Conservation (phyloP, 805 yeast genomes). For the Wickerhamomyces sydowiorum region DNA sequence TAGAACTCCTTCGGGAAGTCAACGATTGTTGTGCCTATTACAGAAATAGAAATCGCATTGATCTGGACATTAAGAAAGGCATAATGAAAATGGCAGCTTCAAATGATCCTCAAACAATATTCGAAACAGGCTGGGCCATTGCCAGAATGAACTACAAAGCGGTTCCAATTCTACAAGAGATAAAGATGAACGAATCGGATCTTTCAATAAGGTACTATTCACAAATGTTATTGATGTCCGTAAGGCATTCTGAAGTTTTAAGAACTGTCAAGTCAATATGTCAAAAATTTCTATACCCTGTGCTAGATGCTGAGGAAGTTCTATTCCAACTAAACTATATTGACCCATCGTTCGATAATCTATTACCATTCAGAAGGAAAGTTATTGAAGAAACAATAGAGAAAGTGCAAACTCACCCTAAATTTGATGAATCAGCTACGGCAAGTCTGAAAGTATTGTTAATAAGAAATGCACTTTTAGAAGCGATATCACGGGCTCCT, state of each 20-base stretch:
- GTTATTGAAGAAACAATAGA: neutral
- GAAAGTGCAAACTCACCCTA: neutral
- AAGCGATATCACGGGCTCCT: neutral
- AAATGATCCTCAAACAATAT: neutral
- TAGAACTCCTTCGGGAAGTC: neutral
- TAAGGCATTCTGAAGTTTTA: neutral
- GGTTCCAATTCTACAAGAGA: neutral
- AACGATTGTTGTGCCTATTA: neutral
- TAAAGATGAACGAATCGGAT: neutral
- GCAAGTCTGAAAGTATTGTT: neutral
- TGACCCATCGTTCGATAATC: slow-evolving; percentile 1
- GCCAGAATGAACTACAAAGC: neutral
- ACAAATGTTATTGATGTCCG: neutral
- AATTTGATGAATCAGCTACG: neutral
- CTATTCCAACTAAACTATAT: neutral
- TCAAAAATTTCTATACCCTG: neutral
- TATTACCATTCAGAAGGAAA: neutral
- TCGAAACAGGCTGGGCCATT: neutral
- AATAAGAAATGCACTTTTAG: neutral
- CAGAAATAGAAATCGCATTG: neutral
- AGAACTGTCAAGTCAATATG: neutral
- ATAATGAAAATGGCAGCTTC: neutral
- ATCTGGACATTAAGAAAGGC: neutral
- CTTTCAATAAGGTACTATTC: neutral
- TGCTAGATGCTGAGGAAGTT: neutral